Evolutionary conservation across 83 land plant species (phyloP).

Genomic region (Picea engelmannii): DNA sequence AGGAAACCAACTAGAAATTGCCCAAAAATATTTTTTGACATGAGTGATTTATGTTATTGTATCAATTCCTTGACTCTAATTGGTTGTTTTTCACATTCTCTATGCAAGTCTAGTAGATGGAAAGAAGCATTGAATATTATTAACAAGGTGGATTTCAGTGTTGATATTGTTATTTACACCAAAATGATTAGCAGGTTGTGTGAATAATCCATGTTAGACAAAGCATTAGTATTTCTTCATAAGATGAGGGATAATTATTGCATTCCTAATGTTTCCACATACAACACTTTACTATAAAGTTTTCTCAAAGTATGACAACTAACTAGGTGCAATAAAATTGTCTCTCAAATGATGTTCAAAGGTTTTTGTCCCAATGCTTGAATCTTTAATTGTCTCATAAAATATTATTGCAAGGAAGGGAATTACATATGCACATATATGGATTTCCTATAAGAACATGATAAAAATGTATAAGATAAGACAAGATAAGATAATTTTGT

Average conservation of each 20-base stretch:
- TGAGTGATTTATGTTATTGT: constrained; percentile 36
- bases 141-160: constrained; percentile 50
- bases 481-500: too few relatives aligned
- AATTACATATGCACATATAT: too few relatives aligned
- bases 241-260: too few relatives aligned
- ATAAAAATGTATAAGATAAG: too few relatives aligned
- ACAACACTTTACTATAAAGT: constrained; percentile 47
- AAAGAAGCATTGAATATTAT: constrained; percentile 54
- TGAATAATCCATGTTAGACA: constrained; percentile 66
- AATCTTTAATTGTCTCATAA: constrained; percentile 59
- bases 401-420: constrained; percentile 52
- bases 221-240: constrained; percentile 47
- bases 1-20: constrained; percentile 61
- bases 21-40: constrained; percentile 67
- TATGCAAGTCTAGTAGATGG: constrained; percentile 65
- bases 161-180: constrained; percentile 54
- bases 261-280: constrained; percentile 54
- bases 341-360: constrained; percentile 64
- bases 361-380: constrained; percentile 58
- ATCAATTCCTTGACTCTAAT: constrained; percentile 46
- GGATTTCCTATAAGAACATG: too few relatives aligned
- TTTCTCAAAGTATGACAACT: constrained; percentile 51
- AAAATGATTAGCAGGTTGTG: constrained; percentile 70
- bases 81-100: constrained; percentile 45
- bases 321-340: constrained; percentile 61